A percentile compares a stretch with the other conserved stretches of the same genome.
Evolutionary conservation across 768 basidiomycete species (phyloP).

Genomic region (Astraeus odoratus): DNA sequence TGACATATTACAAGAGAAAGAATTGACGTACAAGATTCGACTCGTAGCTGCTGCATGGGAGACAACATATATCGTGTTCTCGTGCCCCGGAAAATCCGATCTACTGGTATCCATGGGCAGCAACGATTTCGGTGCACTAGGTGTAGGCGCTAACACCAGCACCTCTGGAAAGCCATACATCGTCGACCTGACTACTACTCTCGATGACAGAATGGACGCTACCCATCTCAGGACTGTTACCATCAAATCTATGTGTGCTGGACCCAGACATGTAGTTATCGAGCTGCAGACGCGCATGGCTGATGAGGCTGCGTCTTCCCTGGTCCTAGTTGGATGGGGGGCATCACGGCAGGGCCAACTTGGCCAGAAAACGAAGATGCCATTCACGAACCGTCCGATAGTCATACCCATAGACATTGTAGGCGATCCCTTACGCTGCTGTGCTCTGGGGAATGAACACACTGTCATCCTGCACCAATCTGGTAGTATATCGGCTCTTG

Average conservation of each 20-base stretch:
- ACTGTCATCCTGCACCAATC: conserved; percentile 37
- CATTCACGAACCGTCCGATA: conserved; percentile 15
- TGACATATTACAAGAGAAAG: conserved; percentile 16
- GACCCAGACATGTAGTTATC: conserved; percentile 67
- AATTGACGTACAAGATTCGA: conserved; percentile 36
- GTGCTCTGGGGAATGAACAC: conserved; percentile 49
- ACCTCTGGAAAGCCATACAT: conserved; percentile 7
- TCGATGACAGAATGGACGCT: conserved; percentile 32
- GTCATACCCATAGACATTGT: conserved; percentile 28
- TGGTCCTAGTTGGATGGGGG: conserved; percentile 72
- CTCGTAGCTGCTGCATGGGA: conserved; percentile 74
- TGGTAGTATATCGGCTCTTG: conserved; percentile 46
- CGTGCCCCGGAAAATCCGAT: conserved; percentile 35
- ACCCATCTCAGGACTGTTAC: conserved; percentile 17
- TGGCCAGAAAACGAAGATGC: conserved; percentile 29
- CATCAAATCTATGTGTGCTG: conserved; percentile 47
- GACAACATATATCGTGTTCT: conserved; percentile 68
- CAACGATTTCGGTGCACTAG: conserved; percentile 80
- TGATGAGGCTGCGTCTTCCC: conserved; percentile 16
- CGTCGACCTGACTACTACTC: conserved; percentile 11
- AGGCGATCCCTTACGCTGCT: conserved; percentile 27
- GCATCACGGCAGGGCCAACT: conserved; percentile 81
- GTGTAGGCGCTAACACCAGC: conserved; percentile 34
- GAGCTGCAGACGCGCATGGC: conserved; percentile 28
- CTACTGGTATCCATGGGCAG: conserved; percentile 73